Evolutionary conservation across 1,284 basidiomycete species (phyloP).

Genomic region (Tremellales sp.): DNA sequence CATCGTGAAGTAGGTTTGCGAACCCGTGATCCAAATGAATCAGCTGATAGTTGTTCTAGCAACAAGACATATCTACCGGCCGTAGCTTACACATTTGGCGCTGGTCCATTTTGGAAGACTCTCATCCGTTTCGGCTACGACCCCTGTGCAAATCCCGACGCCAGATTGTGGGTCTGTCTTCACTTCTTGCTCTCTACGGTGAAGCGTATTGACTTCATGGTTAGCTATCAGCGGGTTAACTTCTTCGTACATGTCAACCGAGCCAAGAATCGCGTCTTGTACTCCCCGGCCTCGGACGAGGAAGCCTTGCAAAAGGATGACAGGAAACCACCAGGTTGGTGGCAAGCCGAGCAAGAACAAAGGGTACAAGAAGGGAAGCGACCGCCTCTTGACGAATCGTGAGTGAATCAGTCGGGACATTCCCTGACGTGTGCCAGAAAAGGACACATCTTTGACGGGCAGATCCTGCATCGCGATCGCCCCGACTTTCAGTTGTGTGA

Average conservation of each 20-base stretch:
- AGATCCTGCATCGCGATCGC: conserved; percentile 68
- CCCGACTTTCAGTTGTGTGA: conserved; percentile 93
- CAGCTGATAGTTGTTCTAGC: conserved; percentile 39
- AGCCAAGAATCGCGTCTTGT: conserved; percentile 2
- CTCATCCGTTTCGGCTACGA: conserved; percentile 86
- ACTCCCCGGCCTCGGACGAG: conserved; percentile 16
- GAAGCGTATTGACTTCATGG: neutral
- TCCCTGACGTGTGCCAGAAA: conserved; percentile 35
- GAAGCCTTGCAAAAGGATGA: conserved; percentile 22
- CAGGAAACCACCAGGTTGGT: conserved; percentile 23
- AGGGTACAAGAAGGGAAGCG: conserved; percentile 28
- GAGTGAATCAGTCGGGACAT: conserved; percentile 7
- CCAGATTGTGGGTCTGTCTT: conserved; percentile 61
- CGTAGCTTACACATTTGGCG: conserved; percentile 75
- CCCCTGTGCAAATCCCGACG: conserved; percentile 65
- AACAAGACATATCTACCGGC: conserved; percentile 52
- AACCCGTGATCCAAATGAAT: conserved; percentile 51
- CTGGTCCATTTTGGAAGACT: conserved; percentile 91
- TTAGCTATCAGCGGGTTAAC: conserved; percentile 76
- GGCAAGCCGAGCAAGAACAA: conserved; percentile 34
- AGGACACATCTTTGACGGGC: conserved; percentile 86
- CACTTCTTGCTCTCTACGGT: neutral
- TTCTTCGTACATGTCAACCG: conserved; percentile 51
- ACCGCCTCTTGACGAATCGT: conserved; percentile 33
- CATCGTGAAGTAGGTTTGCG: conserved; percentile 14